phyloP scores from a whole-genome alignment of 192 early-diverging fungal species.

The Dissophora globulifera region DNA sequence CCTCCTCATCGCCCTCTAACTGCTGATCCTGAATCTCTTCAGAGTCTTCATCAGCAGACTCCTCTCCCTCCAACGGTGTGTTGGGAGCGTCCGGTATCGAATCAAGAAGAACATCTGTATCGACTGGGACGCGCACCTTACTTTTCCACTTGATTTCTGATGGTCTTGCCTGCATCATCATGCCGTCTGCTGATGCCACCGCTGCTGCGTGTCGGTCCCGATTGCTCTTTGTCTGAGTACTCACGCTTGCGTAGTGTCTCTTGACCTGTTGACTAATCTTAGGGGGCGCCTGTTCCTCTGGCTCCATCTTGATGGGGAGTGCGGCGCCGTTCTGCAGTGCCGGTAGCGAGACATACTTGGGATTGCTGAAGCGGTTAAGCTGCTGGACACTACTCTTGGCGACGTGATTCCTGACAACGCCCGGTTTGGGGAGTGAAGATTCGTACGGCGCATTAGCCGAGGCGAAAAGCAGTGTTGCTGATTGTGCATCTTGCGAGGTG shows the following conservation, averaged over 20 bases:
- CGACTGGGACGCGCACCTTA: not conserved
- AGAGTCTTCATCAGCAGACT: not conserved
- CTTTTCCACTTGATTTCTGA: not conserved
- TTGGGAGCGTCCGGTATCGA: constrained; percentile 16
- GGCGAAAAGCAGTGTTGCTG: not conserved
- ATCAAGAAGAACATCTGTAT: constrained; percentile 17
- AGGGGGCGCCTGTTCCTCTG: constrained; percentile 9
- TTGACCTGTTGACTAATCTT: not conserved
- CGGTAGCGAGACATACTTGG: constrained; percentile 22
- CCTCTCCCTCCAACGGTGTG: constrained; percentile 7
- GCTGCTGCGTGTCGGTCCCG: no score
- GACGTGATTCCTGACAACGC: constrained; percentile 1
- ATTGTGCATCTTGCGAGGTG: not conserved
- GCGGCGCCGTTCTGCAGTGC: constrained; percentile 10
- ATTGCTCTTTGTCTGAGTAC: constrained; percentile 5
- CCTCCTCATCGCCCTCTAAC: not conserved
- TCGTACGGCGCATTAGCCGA: constrained; percentile 2
- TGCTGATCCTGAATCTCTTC: not conserved
- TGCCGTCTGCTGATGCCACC: not conserved
- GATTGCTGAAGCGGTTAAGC: constrained; percentile 26
- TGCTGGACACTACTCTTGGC: constrained; percentile 10
- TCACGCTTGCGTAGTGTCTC: not conserved
- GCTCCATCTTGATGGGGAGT: constrained; percentile 18
- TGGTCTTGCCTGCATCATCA: constrained; percentile 6
- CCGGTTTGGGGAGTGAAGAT: not conserved